Evolutionary conservation across 495 filamentous ascomycete species (phyloP).

Genomic region (Friedmanniomyces simplex): DNA sequence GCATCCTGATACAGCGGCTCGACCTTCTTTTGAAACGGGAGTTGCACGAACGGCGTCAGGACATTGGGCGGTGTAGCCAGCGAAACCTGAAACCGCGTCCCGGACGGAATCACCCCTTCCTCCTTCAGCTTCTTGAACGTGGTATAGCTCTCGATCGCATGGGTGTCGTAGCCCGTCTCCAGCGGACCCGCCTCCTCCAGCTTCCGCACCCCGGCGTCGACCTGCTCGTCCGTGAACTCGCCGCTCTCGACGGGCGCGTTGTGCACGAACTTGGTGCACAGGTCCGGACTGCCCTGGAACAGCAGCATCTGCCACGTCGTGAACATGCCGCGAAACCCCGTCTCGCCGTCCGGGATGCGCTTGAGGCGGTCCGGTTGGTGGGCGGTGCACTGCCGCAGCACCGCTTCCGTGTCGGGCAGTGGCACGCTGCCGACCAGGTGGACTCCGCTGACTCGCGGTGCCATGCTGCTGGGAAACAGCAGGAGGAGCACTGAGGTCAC

Average conservation of each 20-base stretch:
- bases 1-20: constrained; percentile 36
- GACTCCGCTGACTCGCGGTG: constrained; percentile 7
- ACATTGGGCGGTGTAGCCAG: constrained; percentile 31
- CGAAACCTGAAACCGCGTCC: constrained; percentile 34
- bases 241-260: constrained; percentile 8
- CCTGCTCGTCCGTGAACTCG: constrained; percentile 27
- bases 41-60: constrained; percentile 23
- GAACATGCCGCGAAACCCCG: constrained; percentile 31
- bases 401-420: constrained; percentile 26
- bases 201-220: constrained; percentile 18
- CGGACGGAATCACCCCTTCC: constrained; percentile 24
- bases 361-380: constrained; percentile 28
- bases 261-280: constrained; percentile 6
- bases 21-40: constrained; percentile 24
- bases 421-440: constrained; percentile 32
- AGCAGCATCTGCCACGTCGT: constrained; percentile 28
- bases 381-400: constrained; percentile 23
- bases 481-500: no score
- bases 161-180: constrained; percentile 28
- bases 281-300: constrained; percentile 27
- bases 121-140: constrained; percentile 27
- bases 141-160: constrained; percentile 32
- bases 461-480: constrained; percentile 2
- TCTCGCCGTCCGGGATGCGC: constrained; percentile 37
- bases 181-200: constrained; percentile 1